phyloP scores from a whole-genome alignment of 1,139 yeast species.

The Groenewaldozyma sp. region DNA sequence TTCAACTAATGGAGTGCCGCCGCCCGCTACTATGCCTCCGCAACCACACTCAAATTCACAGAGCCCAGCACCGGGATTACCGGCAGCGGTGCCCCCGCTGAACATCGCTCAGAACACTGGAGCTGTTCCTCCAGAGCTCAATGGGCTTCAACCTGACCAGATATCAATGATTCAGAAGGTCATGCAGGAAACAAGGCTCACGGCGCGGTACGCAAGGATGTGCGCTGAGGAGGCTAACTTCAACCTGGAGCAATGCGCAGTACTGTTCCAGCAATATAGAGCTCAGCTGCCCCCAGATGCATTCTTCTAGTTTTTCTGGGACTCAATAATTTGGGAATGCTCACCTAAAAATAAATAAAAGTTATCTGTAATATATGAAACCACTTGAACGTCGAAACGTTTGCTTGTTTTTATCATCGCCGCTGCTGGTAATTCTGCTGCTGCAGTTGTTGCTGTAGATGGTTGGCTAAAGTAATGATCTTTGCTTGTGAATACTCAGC shows the following conservation, averaged over 20 bases:
- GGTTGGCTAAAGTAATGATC: slow-evolving; percentile 3
- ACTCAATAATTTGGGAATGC: neutral
- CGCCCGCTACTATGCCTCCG: slow-evolving; percentile 5
- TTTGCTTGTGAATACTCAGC: slow-evolving; percentile 10
- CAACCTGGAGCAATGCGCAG: slow-evolving; percentile 64
- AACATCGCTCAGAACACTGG: slow-evolving; percentile 17
- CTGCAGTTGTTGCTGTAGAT: no score
- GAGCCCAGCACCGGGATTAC: neutral
- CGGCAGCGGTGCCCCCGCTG: slow-evolving; percentile 8
- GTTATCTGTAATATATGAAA: no score
- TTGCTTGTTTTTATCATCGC: neutral
- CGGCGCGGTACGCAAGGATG: slow-evolving; percentile 70
- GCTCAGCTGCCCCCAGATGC: slow-evolving; percentile 54
- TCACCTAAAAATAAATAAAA: neutral
- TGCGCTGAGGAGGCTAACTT: slow-evolving; percentile 84
- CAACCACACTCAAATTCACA: neutral
- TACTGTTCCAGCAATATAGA: slow-evolving; percentile 59
- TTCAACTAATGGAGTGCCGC: slow-evolving; percentile 7
- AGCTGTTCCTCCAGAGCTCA: slow-evolving; percentile 17
- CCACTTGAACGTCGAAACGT: no score
- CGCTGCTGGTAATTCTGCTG: no score
- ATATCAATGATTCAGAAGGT: slow-evolving; percentile 58
- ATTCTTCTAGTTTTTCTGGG: slow-evolving; percentile 23
- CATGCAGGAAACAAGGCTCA: slow-evolving; percentile 65
- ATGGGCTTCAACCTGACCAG: slow-evolving; percentile 42